Evolutionary conservation across 129 eudicot species (phyloP), one percentile per base, ranked within the genome.

Genomic region (Pseudognaphalium luteoalbum): DNA sequence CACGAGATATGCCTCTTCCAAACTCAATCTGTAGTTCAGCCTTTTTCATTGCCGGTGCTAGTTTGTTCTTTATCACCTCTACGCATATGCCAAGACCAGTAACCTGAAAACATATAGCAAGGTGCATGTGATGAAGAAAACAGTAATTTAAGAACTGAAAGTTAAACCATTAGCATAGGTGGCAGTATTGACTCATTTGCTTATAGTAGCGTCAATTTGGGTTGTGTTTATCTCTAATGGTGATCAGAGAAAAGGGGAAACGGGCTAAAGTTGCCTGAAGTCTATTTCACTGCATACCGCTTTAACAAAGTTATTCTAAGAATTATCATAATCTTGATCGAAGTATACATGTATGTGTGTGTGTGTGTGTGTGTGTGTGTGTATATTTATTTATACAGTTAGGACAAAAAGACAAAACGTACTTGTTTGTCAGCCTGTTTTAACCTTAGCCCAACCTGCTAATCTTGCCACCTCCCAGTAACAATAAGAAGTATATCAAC

Each of bases 11-110:
- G 61, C 99, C 99, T 83, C 85, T 91, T 54, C 99, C 97, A 39
- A 91, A 95, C 16, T 79, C 68, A 78, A 95, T 87, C 66, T 77
- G 86, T 25, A 91, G 29, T 56, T 91, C 96, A 14, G 96, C 99
- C 63, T 82, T 87, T 73, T 78, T 84, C 88, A 83, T 87, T 67
- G 96, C 80, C 25, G 97, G 97, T 56, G 99, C 91, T 77, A 91
- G 79, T 79, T 91, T 95, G 69, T 95, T 95, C 78, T 95, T 95
- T 39, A 95, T 85, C 68, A 95, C 97, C 81, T 91, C 89, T 50
- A 91, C 89, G 47, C 92, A 80, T 32, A 95, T 81, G 52, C 87
- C 94, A 57, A 95, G 88, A 63, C 99, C 99, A 17, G 87, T 89
- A 61, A 82, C 87, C 99, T 95, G 80, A 34, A 68, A 58, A 79